Base-by-base conservation (phyloP, 106 monocot genomes). In the Amphibolis antarctica region DNA sequence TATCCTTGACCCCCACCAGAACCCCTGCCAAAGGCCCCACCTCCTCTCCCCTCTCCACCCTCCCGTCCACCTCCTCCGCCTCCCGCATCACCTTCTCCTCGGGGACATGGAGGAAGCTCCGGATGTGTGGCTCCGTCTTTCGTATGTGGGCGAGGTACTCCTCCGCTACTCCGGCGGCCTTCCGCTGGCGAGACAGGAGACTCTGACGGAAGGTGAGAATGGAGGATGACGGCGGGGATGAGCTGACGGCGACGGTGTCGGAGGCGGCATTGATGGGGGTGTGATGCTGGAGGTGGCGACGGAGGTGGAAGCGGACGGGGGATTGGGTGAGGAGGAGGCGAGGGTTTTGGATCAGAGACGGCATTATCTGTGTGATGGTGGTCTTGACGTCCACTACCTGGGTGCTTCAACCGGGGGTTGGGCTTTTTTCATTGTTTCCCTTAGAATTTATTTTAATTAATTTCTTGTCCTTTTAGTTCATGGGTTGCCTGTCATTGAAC, bases 1-100 rank as follows among this genome's bases (percentile, higher is more conserved):
- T 96, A 63, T 96, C 96, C 79, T 90, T 90, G 22, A 96, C 96
- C 4, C 73, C 96, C 3, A 96, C 80, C 28, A 96, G 36, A 10
- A 96, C 84, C 44, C 94, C 89, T 4, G 89, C 84, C 19, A 96
- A 68, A 4, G 82, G 84, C 19, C 84, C 84, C 57, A 86, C 19
- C 54, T 80, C 81, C 68, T 81, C 86, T 27, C 84, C 84, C n/a
- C 68, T 68, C 59, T 76, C 75, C 64, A 86, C 63, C 62, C 51
- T 65, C 48, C 65, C 28, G 67, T 94, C 94, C n/a, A 89, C 58
- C 60, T 72, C 81, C 72, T 79, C 81, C 36, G 89, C 94, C 62
- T 83, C 74, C 42, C 46, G 57, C 77, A 83, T 50, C 28, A 73
- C 79, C 24, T 66, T 46, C 28, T 73, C 79, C 28, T 71, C 90